Conservation (phyloP, 768 basidiomycete species). For the Plicaturopsis crispa region DNA sequence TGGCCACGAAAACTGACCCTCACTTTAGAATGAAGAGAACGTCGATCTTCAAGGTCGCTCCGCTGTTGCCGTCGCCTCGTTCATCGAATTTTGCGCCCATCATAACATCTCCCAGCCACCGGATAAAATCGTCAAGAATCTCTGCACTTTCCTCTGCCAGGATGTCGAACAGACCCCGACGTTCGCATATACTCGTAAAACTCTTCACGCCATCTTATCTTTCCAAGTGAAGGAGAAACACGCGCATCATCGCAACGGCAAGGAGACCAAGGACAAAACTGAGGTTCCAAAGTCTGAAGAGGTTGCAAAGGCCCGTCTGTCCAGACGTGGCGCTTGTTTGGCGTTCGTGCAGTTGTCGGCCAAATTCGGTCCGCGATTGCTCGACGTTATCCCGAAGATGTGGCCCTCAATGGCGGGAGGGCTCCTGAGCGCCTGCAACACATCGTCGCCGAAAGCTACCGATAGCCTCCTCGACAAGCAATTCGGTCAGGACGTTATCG, state of each 20-base stretch:
- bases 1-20: constrained; percentile 3
- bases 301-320: constrained; percentile 55
- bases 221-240: constrained; percentile 33
- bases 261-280: constrained; percentile 35
- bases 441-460: constrained; percentile 49
- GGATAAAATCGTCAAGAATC: constrained; percentile 95
- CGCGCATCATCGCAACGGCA: constrained; percentile 18
- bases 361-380: constrained; percentile 64
- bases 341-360: constrained; percentile 76
- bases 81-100: constrained; percentile 77
- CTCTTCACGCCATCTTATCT: constrained; percentile 70
- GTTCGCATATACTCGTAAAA: constrained; percentile 61
- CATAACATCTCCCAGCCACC: constrained; percentile 76
- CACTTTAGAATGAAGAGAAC: constrained; percentile 75
- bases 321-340: constrained; percentile 77
- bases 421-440: constrained; percentile 55
- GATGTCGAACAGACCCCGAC: constrained; percentile 87
- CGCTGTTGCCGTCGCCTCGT: constrained; percentile 77
- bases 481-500: constrained; percentile 84
- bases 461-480: constrained; percentile 65
- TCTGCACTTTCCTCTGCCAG: constrained; percentile 94
- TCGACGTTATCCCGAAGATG: constrained; percentile 84
- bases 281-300: constrained; percentile 43
- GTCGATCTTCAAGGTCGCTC: constrained; percentile 82
- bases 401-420: constrained; percentile 91